Evolutionary conservation across 2,329 filamentous ascomycete genomes (phyloP).

Genomic region (Penicillium aurantiogriseum): DNA sequence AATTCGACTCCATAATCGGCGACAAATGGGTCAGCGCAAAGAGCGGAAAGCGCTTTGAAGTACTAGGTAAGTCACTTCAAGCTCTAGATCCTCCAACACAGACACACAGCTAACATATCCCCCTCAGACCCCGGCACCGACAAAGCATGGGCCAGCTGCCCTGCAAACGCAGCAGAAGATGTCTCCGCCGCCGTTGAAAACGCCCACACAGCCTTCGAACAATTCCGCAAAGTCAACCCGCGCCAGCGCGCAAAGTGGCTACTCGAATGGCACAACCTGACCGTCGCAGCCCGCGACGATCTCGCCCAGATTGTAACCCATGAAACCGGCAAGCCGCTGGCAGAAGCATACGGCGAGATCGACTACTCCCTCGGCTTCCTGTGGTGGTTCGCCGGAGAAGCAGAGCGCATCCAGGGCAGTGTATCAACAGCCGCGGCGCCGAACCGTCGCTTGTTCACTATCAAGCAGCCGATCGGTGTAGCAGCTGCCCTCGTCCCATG

Average conservation of each 20-base stretch:
- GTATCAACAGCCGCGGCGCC: slow-evolving; percentile 60
- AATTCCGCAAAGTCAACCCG: slow-evolving; percentile 60
- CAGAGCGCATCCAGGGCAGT: slow-evolving; percentile 61
- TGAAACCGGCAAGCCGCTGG: slow-evolving; percentile 59
- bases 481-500: slow-evolving; percentile 68
- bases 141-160: slow-evolving; percentile 51
- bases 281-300: slow-evolving; percentile 61
- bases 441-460: slow-evolving; percentile 64
- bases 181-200: slow-evolving; percentile 60
- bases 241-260: slow-evolving; percentile 61
- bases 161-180: slow-evolving; percentile 55
- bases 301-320: slow-evolving; percentile 63
- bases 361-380: slow-evolving; percentile 56
- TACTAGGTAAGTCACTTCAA: slow-evolving; percentile 39
- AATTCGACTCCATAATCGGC: slow-evolving; percentile 52
- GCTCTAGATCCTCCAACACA: background rate
- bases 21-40: slow-evolving; percentile 49
- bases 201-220: slow-evolving; percentile 60
- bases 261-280: slow-evolving; percentile 64
- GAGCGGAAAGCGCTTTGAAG: slow-evolving; percentile 51
- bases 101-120: background rate
- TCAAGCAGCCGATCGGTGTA: slow-evolving; percentile 73
- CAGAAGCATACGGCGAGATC: slow-evolving; percentile 55
- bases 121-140: slow-evolving; percentile 52
- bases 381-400: slow-evolving; percentile 62